Conservation (phyloP, 1,139 yeast genomes). For the Pichia sp. region DNA sequence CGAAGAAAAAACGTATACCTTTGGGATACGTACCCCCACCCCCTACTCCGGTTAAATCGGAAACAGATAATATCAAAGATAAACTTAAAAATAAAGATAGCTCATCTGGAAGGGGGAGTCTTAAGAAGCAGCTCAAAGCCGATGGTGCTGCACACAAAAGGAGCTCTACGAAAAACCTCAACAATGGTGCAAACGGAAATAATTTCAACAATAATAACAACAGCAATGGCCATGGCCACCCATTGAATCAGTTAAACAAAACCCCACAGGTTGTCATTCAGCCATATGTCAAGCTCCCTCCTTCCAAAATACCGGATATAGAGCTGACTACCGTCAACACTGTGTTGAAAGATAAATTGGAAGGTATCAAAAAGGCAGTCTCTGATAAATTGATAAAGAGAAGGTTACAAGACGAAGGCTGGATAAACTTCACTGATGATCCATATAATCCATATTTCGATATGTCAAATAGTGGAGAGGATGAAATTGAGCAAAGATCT, state of each 20-base stretch:
- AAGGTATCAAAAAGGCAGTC: constrained; percentile 74
- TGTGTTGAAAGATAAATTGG: constrained; percentile 70
- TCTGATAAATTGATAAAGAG: constrained; percentile 76
- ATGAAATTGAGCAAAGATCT: constrained; percentile 45
- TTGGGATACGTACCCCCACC: constrained; percentile 22
- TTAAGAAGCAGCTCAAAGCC: not conserved
- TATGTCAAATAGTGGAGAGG: constrained; percentile 50
- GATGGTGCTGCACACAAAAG: not conserved
- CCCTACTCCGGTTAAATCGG: constrained; percentile 11
- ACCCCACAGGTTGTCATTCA: constrained; percentile 40
- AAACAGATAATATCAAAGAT: not conserved
- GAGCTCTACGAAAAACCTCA: constrained; percentile 1
- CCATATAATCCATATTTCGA: constrained; percentile 82
- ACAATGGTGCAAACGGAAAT: not conserved
- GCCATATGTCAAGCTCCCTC: constrained; percentile 82
- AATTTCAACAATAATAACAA: constrained; percentile 6
- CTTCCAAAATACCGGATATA: constrained; percentile 90
- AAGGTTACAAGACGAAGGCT: constrained; percentile 61
- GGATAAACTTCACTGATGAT: constrained; percentile 84
- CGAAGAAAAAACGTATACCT: constrained; percentile 53
- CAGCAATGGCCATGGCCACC: constrained; percentile 6
- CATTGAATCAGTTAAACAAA: not conserved
- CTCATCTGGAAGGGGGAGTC: not conserved
- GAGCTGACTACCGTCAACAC: constrained; percentile 80
- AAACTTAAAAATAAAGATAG: constrained; percentile 1